Evolutionary conservation across 1,284 basidiomycete genomes (phyloP).

Genomic region (Mycocalia duriaeana): DNA sequence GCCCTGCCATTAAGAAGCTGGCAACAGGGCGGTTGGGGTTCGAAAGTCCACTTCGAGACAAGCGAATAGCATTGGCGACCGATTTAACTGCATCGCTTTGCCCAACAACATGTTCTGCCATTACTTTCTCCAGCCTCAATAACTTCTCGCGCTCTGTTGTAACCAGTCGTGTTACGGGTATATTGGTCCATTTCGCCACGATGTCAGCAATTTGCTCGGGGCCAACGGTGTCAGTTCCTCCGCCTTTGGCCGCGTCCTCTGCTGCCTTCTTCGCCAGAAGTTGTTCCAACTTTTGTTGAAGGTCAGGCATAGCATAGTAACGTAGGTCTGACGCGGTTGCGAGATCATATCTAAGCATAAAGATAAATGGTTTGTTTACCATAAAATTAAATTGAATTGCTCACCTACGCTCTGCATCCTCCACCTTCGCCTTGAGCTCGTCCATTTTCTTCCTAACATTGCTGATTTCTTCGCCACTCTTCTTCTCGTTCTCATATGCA

Average conservation of each 20-base stretch:
- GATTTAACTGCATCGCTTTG: slow-evolving; percentile 82
- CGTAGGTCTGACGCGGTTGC: slow-evolving; percentile 86
- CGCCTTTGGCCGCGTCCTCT: slow-evolving; percentile 56
- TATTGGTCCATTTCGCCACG: slow-evolving; percentile 86
- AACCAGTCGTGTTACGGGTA: slow-evolving; percentile 84
- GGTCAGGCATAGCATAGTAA: slow-evolving; percentile 91
- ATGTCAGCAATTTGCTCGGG: slow-evolving; percentile 88
- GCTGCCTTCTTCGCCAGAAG: slow-evolving; percentile 73
- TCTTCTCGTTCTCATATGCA: slow-evolving; percentile 88
- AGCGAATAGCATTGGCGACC: slow-evolving; percentile 84
- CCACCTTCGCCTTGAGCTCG: slow-evolving; percentile 87
- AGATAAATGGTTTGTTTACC: too few relatives aligned
- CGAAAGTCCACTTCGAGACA: slow-evolving; percentile 87
- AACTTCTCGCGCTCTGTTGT: slow-evolving; percentile 89
- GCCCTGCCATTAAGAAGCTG: slow-evolving; percentile 87
- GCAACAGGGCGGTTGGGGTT: slow-evolving; percentile 84
- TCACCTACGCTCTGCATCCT: slow-evolving; percentile 87
- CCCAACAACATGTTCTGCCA: slow-evolving; percentile 77
- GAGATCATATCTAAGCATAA: slow-evolving; percentile 60
- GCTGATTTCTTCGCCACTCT: slow-evolving; percentile 83
- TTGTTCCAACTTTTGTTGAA: slow-evolving; percentile 71
- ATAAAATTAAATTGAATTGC: too few relatives aligned
- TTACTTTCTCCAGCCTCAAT: slow-evolving; percentile 83
- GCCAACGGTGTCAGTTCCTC: slow-evolving; percentile 76
- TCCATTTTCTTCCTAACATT: slow-evolving; percentile 82